Conservation (phyloP, 1,284 basidiomycete species). For the Fomes fomentarius region DNA sequence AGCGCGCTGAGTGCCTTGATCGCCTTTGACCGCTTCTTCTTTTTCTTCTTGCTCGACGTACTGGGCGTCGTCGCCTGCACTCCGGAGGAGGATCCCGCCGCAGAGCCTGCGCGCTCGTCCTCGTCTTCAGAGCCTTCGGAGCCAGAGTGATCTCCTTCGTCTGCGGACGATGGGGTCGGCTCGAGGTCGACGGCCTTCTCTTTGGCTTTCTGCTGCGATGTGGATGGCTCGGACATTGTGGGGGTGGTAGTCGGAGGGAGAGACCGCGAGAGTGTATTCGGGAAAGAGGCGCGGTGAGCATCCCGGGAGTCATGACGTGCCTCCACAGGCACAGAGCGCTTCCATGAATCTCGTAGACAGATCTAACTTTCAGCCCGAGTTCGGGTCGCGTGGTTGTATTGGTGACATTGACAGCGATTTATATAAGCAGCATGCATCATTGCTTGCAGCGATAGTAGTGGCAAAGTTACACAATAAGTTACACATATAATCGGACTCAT, state of each 20-base stretch:
- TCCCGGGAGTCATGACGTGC: too few relatives aligned
- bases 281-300: background rate
- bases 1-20: slow-evolving; percentile 55
- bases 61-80: slow-evolving; percentile 35
- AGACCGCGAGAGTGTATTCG: too few relatives aligned
- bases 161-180: slow-evolving; percentile 23
- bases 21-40: slow-evolving; percentile 76
- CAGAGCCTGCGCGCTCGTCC: slow-evolving; percentile 18
- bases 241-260: background rate
- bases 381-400: too few relatives aligned
- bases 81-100: slow-evolving; percentile 25
- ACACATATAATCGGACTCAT: background rate
- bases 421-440: too few relatives aligned
- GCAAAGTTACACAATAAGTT: background rate
- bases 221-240: slow-evolving; percentile 23
- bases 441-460: too few relatives aligned
- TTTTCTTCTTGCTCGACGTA: slow-evolving; percentile 64
- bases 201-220: slow-evolving; percentile 39
- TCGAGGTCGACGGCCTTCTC: slow-evolving; percentile 44
- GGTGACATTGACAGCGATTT: too few relatives aligned
- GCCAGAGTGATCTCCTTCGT: slow-evolving; percentile 32
- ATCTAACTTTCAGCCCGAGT: too few relatives aligned
- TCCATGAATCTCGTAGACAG: slow-evolving; percentile 6
- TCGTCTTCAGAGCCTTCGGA: slow-evolving; percentile 39
- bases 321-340: slow-evolving; percentile 6